phyloP scores from a whole-genome alignment of 768 basidiomycete genomes.

The Boletus eberwhitei region DNA sequence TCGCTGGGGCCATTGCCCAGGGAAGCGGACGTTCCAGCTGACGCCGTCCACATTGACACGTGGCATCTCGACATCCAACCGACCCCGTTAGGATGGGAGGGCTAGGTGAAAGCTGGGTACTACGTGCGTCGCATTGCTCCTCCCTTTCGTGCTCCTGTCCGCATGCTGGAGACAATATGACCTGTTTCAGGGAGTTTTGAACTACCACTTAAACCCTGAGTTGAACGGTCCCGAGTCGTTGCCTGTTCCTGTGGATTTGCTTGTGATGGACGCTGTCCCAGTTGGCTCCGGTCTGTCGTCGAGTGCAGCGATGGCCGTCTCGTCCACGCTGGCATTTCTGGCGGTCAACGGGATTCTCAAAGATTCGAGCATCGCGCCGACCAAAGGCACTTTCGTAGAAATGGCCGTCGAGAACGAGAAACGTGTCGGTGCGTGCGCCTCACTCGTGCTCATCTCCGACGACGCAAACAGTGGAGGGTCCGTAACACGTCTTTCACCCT shows the following conservation, averaged over 20 bases:
- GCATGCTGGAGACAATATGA: neutral
- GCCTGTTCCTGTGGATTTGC: conserved; percentile 65
- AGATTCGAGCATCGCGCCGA: conserved; percentile 21
- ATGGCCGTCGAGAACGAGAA: conserved; percentile 85
- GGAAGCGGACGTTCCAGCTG: conserved; percentile 29
- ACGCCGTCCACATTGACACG: conserved; percentile 40
- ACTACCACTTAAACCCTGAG: conserved; percentile 48
- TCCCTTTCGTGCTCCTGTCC: neutral
- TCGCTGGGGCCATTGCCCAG: conserved; percentile 22
- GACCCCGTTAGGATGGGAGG: conserved; percentile 74
- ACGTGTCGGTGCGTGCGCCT: conserved; percentile 54
- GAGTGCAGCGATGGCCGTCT: conserved; percentile 88
- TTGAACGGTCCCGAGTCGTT: conserved; percentile 10
- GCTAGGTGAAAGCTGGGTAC: conserved; percentile 84
- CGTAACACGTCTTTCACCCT: conserved; percentile 14
- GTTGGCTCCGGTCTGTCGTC: conserved; percentile 85
- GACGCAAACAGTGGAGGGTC: conserved; percentile 62
- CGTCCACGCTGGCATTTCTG: conserved; percentile 77
- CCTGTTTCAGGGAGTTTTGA: conserved; percentile 58
- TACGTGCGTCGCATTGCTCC: conserved; percentile 47
- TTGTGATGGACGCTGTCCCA: conserved; percentile 81
- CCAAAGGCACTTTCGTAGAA: conserved; percentile 69
- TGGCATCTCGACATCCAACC: conserved; percentile 75
- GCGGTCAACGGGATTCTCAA: conserved; percentile 66
- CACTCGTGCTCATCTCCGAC: neutral